Base-by-base conservation (phyloP, 2,329 filamentous ascomycete genomes). In the Xylariales sp. region DNA sequence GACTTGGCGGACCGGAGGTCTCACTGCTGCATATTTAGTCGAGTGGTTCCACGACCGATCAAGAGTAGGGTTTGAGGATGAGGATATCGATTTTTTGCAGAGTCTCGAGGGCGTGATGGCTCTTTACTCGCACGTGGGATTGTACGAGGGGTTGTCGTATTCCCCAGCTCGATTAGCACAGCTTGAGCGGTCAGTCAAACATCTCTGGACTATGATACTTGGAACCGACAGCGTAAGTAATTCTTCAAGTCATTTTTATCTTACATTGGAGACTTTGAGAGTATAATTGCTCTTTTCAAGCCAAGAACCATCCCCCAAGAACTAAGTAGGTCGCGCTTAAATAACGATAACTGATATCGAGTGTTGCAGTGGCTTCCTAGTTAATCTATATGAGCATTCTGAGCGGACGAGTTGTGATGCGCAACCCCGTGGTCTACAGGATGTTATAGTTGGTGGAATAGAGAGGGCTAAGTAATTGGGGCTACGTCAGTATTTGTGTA, bases 71-170 rank as follows among this genome's bases (percentile, higher is more conserved):
- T 64, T 41, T 9, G 60, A 60, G 28, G 65, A 67, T 9, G 65
- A 67, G 18, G 55, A 67, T 32, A 64, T 67, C 9, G 65, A 67
- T 16, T 45, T 50, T 28, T 9, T 67, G 49, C 65, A 67, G 3
- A 52, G 45, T 16, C 36, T 67, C 28, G 65, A 67, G 55, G 64
- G 65, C 9, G 61, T 64, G 9, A 67, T 67, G 65, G 54, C 65
- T 9, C 58, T 55, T 41, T 67, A 67, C 18, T 59, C 49, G 49
- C 28, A 34, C 45, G 28, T 36, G 12, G 49, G 55, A 12, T 64
- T 34, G 28, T 67, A 67, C 16, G 12, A 48, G 14, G 65, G 60
- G 4, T 16, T 48, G 8, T 60, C 65, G 2, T 64, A 64, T 52
- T 67, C 65, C 16, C 61, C 49, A 3, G 55, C 34, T 14, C 65